A percentile compares a stretch with the other conserved stretches of the same genome.
Conservation (phyloP, 257 asterid species). For the Thymus quinquecostatus region DNA sequence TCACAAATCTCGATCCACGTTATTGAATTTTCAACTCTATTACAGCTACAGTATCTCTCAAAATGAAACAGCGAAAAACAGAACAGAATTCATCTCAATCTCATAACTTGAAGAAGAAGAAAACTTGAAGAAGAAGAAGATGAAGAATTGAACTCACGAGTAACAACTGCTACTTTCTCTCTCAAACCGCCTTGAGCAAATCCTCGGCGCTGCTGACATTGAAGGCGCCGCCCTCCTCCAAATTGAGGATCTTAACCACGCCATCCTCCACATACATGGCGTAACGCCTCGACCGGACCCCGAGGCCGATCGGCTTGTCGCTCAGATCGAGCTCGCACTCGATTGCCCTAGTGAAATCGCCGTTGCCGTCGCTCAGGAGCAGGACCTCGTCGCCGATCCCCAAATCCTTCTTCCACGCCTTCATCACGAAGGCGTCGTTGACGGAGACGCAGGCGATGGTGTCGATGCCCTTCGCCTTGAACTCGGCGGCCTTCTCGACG, state of each 20-base stretch:
- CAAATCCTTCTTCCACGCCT: conserved; percentile 90
- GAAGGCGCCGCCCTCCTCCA: conserved; percentile 98
- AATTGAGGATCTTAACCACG: conserved; percentile 74
- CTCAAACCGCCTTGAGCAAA: conserved; percentile 57
- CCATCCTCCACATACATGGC: conserved; percentile 88
- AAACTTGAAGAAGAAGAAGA: neutral
- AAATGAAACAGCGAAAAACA: neutral
- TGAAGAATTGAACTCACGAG: neutral
- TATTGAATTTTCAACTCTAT: conserved; percentile 30
- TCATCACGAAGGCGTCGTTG: conserved; percentile 94
- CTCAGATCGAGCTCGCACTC: conserved; percentile 93
- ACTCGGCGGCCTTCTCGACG: conserved; percentile 67
- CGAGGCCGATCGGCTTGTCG: conserved; percentile 91
- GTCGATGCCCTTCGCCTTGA: conserved; percentile 85
- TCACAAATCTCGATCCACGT: neutral
- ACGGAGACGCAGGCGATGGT: conserved; percentile 91
- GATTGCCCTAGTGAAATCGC: conserved; percentile 72
- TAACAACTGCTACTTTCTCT: neutral
- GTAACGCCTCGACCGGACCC: conserved; percentile 92
- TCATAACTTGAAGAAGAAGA: neutral
- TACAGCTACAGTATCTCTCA: neutral
- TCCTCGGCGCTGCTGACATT: conserved; percentile 98
- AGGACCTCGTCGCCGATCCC: conserved; percentile 65
- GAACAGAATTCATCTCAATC: conserved; percentile 21
- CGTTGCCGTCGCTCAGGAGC: conserved; percentile 92